Evolutionary conservation across 2,329 filamentous ascomycete genomes (phyloP).

Genomic region (Sordariomycetes sp.): DNA sequence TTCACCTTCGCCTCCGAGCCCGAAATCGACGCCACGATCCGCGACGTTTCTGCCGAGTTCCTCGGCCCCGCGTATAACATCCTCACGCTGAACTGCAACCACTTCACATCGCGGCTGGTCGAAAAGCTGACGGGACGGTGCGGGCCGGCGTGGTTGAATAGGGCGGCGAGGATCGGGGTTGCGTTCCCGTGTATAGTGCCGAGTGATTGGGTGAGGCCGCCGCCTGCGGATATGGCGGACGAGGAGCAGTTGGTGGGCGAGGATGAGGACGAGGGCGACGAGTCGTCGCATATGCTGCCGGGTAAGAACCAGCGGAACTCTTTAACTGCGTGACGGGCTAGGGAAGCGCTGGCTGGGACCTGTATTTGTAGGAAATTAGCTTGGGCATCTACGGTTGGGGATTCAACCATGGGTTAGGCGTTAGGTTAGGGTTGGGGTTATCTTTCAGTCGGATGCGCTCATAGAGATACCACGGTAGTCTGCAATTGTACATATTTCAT

Average conservation of each 20-base stretch:
- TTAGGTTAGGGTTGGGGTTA: neutral
- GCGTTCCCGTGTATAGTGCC: constrained; percentile 74
- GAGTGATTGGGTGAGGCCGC: constrained; percentile 67
- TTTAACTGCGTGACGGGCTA: neutral
- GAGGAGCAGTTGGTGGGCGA: constrained; percentile 53
- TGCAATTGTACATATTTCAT: neutral
- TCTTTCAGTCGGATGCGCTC: neutral
- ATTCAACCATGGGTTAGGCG: neutral
- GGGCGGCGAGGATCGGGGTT: constrained; percentile 71
- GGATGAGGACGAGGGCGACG: constrained; percentile 40
- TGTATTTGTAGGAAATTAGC: neutral
- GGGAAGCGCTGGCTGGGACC: neutral
- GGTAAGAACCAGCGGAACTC: neutral
- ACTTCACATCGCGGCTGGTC: constrained; percentile 71
- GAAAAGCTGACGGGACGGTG: constrained; percentile 56
- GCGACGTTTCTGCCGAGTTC: constrained; percentile 57
- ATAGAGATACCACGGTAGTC: neutral
- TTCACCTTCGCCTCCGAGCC: constrained; percentile 56
- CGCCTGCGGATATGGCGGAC: constrained; percentile 61
- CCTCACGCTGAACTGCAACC: constrained; percentile 76
- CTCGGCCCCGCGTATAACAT: constrained; percentile 68
- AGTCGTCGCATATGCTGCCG: constrained; percentile 14
- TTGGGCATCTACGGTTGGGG: neutral
- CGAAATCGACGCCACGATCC: constrained; percentile 61
- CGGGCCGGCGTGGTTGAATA: constrained; percentile 66